Percentiles rank a stretch among this genome's conserved stretches.
These are phyloP conservation scores for Saccharomycopsis sp. DNA, from an alignment of 805 yeast species.

Conservation along the genomic window DNA sequence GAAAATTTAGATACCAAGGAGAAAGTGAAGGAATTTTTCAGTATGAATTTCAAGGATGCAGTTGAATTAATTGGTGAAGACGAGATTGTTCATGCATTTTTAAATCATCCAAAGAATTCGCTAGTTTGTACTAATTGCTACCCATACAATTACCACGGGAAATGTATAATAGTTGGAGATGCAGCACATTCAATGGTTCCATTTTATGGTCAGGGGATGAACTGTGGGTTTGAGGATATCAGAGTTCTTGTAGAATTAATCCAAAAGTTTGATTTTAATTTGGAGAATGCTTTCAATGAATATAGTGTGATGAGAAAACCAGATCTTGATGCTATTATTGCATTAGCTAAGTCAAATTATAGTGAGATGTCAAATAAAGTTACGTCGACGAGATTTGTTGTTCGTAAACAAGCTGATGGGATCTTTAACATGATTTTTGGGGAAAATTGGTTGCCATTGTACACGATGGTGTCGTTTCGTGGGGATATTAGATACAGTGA, in stretches of 20 bases:
- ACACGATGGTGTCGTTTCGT: conserved; percentile 88
- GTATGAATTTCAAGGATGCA: conserved; percentile 67
- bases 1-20: conserved; percentile 42
- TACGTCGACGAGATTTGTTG: conserved; percentile 47
- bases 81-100: conserved; percentile 41
- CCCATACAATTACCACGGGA: conserved; percentile 61
- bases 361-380: conserved; percentile 84
- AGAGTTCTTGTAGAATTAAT: conserved; percentile 50
- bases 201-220: conserved; percentile 97
- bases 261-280: conserved; percentile 32
- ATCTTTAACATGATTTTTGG: conserved; percentile 51
- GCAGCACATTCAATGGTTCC: conserved; percentile 98
- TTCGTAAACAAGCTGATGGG: conserved; percentile 65
- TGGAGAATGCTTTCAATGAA: conserved; percentile 42
- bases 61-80: conserved; percentile 56
- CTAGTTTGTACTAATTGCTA: conserved; percentile 62
- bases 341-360: conserved; percentile 75
- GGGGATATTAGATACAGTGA: conserved; percentile 71
- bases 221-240: conserved; percentile 92
- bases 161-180: conserved; percentile 73
- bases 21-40: conserved; percentile 48
- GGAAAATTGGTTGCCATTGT: conserved; percentile 74
- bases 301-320: conserved; percentile 51
- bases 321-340: conserved; percentile 70
- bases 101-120: conserved; percentile 66